Evolutionary conservation across 192 early-diverging fungal species (phyloP).

Genomic region (Rhizophagus sp.): DNA sequence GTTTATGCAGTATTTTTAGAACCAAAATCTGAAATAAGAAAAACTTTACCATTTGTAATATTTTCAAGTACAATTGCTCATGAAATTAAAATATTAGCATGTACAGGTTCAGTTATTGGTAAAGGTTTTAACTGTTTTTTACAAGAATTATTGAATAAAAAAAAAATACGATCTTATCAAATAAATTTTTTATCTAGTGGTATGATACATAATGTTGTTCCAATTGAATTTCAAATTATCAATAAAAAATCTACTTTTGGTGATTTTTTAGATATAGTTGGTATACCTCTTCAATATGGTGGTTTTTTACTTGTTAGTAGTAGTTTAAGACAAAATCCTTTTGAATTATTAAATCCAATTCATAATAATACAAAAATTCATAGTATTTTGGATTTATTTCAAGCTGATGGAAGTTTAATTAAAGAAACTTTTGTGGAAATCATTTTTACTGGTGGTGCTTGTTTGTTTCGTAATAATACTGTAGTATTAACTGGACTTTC

Average conservation of each 20-base stretch:
- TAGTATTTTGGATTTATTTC: not conserved
- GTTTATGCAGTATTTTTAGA: not conserved
- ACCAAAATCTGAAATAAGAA: not conserved
- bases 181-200: slow-evolving; percentile 12
- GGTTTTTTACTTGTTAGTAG: not conserved
- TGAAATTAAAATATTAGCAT: slow-evolving; percentile 13
- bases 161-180: not conserved
- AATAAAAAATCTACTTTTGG: not conserved
- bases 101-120: slow-evolving; percentile 4
- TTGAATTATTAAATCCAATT: not conserved
- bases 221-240: not conserved
- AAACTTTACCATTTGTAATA: slow-evolving; percentile 1
- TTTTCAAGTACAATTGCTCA: not conserved
- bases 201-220: not conserved
- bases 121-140: slow-evolving; percentile 7
- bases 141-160: not conserved
- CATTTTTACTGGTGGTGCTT: not conserved
- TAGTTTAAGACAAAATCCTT: slow-evolving; percentile 7
- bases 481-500: not conserved
- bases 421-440: not conserved
- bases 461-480: not conserved
- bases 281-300: not conserved
- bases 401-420: not conserved
- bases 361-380: too few relatives aligned
- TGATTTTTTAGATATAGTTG: not conserved